Evolutionary conservation across 495 filamentous ascomycete species (phyloP).

Genomic region (Penicillium diatomitis): DNA sequence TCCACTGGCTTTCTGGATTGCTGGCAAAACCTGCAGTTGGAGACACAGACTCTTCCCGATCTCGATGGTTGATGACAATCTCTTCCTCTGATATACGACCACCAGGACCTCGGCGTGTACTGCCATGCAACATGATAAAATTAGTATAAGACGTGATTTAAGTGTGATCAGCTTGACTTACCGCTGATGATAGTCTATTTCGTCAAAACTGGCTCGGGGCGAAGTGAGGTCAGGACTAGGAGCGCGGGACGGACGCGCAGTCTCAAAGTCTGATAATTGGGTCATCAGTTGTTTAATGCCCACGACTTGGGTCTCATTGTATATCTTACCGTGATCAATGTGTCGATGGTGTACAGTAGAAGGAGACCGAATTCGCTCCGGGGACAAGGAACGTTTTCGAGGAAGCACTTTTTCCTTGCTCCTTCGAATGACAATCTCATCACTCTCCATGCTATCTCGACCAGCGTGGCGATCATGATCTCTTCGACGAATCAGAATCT

Average conservation of each 20-base stretch:
- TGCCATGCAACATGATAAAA: no score
- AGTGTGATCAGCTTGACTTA: not conserved
- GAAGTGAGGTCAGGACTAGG: conserved; percentile 28
- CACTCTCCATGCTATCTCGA: not conserved
- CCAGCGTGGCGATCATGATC: conserved; percentile 13
- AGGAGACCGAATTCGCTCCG: conserved; percentile 54
- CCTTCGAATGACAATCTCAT: conserved; percentile 12
- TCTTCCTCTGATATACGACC: conserved; percentile 12
- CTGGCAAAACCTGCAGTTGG: conserved; percentile 6
- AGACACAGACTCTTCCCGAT: conserved; percentile 12
- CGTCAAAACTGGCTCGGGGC: conserved; percentile 26
- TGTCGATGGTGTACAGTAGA: conserved; percentile 76
- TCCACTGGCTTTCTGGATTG: conserved; percentile 14
- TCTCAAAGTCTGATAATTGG: conserved; percentile 12
- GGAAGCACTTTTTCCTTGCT: conserved; percentile 22
- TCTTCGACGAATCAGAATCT: not conserved
- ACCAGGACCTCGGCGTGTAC: not conserved
- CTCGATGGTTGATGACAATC: conserved; percentile 6
- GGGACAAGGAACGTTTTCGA: conserved; percentile 27
- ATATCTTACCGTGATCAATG: conserved; percentile 66
- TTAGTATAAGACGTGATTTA: not conserved
- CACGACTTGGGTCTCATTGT: not conserved
- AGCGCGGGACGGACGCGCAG: conserved; percentile 22
- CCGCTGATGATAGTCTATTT: conserved; percentile 45
- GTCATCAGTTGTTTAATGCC: conserved; percentile 1